phyloP scores from a whole-genome alignment of 805 yeast genomes.

The Alloascoidea africana region DNA sequence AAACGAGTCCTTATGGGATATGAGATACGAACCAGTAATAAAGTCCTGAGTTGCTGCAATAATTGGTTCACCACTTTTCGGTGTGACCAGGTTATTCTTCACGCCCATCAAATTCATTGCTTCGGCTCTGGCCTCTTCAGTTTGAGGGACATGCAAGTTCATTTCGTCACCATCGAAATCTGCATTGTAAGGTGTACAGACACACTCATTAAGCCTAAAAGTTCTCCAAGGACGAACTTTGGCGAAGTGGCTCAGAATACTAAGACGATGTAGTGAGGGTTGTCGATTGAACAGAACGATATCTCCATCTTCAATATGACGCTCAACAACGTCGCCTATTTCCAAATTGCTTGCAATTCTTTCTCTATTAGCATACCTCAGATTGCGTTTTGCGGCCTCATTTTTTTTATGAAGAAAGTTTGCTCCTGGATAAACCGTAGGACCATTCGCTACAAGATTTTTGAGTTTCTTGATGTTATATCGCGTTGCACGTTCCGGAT shows the following conservation, averaged over 20 bases:
- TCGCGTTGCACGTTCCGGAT: constrained; percentile 87
- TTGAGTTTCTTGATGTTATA: constrained; percentile 74
- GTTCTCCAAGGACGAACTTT: constrained; percentile 97
- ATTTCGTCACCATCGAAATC: constrained; percentile 99
- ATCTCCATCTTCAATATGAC: constrained; percentile 96
- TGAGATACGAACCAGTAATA: constrained; percentile 88
- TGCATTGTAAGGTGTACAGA: constrained; percentile 97
- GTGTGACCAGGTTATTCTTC: constrained; percentile 84
- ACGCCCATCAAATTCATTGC: constrained; percentile 99
- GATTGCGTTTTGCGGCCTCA: constrained; percentile 75
- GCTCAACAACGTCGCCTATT: constrained; percentile 87
- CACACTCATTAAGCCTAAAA: constrained; percentile 93
- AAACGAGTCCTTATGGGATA: constrained; percentile 87
- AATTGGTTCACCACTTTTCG: constrained; percentile 96
- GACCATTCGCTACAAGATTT: constrained; percentile 65
- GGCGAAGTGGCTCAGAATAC: constrained; percentile 91
- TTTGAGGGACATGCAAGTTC: constrained; percentile 98
- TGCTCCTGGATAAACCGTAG: constrained; percentile 90
- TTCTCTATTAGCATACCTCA: constrained; percentile 75
- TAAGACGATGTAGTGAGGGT: constrained; percentile 90
- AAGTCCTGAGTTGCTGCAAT: constrained; percentile 99
- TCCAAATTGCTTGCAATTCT: constrained; percentile 63
- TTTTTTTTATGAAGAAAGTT: constrained; percentile 74
- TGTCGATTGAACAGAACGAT: constrained; percentile 92
- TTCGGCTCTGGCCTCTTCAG: constrained; percentile 97